Evolutionary conservation across 805 yeast species (phyloP), one percentile per base, ranked within the genome.

Genomic region (Brettanomyces custersianus): DNA sequence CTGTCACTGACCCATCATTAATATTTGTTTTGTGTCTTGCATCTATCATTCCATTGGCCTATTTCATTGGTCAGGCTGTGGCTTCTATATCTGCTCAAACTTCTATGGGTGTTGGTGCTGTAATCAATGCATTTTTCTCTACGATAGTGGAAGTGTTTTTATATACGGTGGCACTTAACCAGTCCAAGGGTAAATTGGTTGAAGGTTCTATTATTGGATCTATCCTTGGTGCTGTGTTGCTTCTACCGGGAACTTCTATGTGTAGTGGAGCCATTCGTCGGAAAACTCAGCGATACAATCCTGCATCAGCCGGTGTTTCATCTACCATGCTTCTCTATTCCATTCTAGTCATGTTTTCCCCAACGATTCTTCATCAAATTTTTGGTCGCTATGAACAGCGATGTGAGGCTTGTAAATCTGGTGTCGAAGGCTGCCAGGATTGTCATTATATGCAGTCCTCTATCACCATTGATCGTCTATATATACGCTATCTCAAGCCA

Each of bases 31-130:
- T 86, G 13, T 82, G 96, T 55, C 61, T 92, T 39, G 66, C 82
- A 33, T 83, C 96, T 2, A 85, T 92, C 40, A 73, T 92, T 25
- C 98, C 98, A 5, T 65, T 92, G 45, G 97, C 98, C 0, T 90
- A 92, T 54, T 92, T 87, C 60, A 88, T 92, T 48, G 98, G 98
- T 4, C 97, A 90, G 59, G 97, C 97, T 5, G 98, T 92, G n/a
- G 98, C 98, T 0, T 88, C 97, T 2, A 92, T 92, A 40, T 83
- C 95, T 5, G 97, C 98, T 0, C 98, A 92, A 62, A 85, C 96
- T 1, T 88, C 96, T 0, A 92, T 92, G 98, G 96, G 97, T 20
- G 77, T 92, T 40, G 97, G 97, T 64, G 98, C 98, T 1, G 96
- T 88, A 0, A 87, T 92, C 48, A 92, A 92, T 57, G 98, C 98